phyloP scores from a whole-genome alignment of 192 early-diverging fungal species.

The Linnemannia schmuckeri region DNA sequence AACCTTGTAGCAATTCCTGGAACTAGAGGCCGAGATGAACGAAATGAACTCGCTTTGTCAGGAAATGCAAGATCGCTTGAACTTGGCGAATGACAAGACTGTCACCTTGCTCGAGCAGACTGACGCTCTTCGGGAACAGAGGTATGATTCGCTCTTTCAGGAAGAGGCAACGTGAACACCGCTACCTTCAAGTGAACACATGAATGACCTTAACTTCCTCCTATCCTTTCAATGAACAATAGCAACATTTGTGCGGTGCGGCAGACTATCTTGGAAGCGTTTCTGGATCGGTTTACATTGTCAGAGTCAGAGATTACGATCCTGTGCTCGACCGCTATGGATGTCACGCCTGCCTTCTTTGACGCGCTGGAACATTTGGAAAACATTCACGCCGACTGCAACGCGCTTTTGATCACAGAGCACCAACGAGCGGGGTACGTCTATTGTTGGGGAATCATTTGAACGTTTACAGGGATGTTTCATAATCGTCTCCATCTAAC shows the following conservation, averaged over 20 bases:
- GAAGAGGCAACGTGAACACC: background rate
- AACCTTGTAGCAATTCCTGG: conserved; percentile 63
- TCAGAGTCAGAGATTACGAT: conserved; percentile 74
- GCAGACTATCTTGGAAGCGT: conserved; percentile 71
- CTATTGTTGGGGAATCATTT: background rate
- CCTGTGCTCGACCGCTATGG: conserved; percentile 64
- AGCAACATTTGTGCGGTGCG: conserved; percentile 68
- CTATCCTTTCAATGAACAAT: background rate
- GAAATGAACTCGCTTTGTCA: conserved; percentile 69
- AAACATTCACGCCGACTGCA: conserved; percentile 80
- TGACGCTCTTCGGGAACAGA: conserved; percentile 70
- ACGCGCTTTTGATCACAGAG: conserved; percentile 78
- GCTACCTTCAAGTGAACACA: background rate
- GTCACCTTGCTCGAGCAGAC: conserved; percentile 75
- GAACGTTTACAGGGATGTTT: background rate
- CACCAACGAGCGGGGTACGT: conserved; percentile 81
- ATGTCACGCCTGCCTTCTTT: conserved; percentile 78
- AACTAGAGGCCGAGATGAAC: conserved; percentile 71
- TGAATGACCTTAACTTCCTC: background rate
- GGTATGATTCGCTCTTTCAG: conserved; percentile 54
- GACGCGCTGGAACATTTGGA: conserved; percentile 75
- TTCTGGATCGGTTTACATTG: conserved; percentile 78
- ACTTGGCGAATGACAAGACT: conserved; percentile 69
- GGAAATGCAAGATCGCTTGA: conserved; percentile 71
- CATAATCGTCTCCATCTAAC: background rate